Conservation (phyloP, 805 yeast genomes). For the Starmerella kuoi region DNA sequence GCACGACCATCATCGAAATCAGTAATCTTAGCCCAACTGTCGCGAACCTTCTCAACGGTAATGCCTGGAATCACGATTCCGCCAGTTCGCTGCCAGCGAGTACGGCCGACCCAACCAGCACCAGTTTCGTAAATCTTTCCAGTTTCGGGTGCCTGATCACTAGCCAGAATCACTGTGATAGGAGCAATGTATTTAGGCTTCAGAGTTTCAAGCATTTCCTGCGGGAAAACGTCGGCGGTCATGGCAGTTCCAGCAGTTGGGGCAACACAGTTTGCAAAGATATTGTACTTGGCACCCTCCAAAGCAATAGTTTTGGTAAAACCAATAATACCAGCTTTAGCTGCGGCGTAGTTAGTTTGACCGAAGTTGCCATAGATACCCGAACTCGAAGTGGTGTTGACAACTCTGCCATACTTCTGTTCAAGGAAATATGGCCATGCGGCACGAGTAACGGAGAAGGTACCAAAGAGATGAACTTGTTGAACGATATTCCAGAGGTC, state of each 20-base stretch:
- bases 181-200: slow-evolving; percentile 89
- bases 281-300: slow-evolving; percentile 74
- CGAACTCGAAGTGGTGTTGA: slow-evolving; percentile 87
- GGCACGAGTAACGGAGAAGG: slow-evolving; percentile 68
- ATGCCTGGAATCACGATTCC: slow-evolving; percentile 53
- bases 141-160: slow-evolving; percentile 57
- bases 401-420: slow-evolving; percentile 67
- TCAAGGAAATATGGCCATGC: slow-evolving; percentile 85
- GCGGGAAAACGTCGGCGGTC: slow-evolving; percentile 79
- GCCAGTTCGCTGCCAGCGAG: slow-evolving; percentile 87
- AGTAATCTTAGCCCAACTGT: slow-evolving; percentile 51
- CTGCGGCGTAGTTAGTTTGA: slow-evolving; percentile 90
- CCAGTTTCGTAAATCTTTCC: slow-evolving; percentile 88
- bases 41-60: slow-evolving; percentile 58
- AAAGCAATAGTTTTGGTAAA: slow-evolving; percentile 75
- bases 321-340: slow-evolving; percentile 80
- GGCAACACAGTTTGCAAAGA: slow-evolving; percentile 72
- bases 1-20: slow-evolving; percentile 49
- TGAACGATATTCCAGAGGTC: slow-evolving; percentile 72
- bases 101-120: slow-evolving; percentile 91
- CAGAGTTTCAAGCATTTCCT: slow-evolving; percentile 67
- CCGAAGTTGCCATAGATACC: slow-evolving; percentile 98
- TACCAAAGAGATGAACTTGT: slow-evolving; percentile 71
- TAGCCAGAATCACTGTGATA: slow-evolving; percentile 62
- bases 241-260: slow-evolving; percentile 98